Evolutionary conservation across 495 filamentous ascomycete species (phyloP).

Genomic region (Xylaria sp.): DNA sequence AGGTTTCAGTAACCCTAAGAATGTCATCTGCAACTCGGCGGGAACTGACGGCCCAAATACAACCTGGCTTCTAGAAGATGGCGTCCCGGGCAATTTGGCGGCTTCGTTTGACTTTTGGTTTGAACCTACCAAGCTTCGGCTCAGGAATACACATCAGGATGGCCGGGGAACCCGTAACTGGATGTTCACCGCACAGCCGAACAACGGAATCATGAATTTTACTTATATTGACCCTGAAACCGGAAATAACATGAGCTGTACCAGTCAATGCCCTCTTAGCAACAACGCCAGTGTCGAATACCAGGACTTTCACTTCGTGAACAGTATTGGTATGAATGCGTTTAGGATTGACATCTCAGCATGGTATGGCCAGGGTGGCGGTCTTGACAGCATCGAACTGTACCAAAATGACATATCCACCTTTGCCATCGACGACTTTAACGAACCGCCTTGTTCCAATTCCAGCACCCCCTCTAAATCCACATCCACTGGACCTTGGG

Average conservation of each 20-base stretch:
- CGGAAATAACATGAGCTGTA: constrained; percentile 70
- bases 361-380: constrained; percentile 87
- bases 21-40: constrained; percentile 82
- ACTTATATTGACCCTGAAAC: constrained; percentile 82
- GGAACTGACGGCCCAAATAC: constrained; percentile 68
- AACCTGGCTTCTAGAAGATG: constrained; percentile 86
- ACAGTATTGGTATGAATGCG: constrained; percentile 84
- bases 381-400: constrained; percentile 88
- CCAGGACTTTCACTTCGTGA: constrained; percentile 92
- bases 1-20: constrained; percentile 79
- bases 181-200: constrained; percentile 79
- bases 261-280: constrained; percentile 80
- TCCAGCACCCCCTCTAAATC: constrained; percentile 69
- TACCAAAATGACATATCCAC: constrained; percentile 85
- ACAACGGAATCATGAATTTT: constrained; percentile 95
- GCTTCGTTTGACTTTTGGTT: constrained; percentile 84
- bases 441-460: constrained; percentile 82
- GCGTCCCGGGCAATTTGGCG: constrained; percentile 81
- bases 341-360: constrained; percentile 84
- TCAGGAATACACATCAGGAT: constrained; percentile 88
- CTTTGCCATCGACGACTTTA: constrained; percentile 85
- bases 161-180: constrained; percentile 88
- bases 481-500: constrained; percentile 77
- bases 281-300: constrained; percentile 65
- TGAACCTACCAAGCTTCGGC: constrained; percentile 79